phyloP scores from a whole-genome alignment of 768 basidiomycete species.

The Rhodocollybia butyracea region DNA sequence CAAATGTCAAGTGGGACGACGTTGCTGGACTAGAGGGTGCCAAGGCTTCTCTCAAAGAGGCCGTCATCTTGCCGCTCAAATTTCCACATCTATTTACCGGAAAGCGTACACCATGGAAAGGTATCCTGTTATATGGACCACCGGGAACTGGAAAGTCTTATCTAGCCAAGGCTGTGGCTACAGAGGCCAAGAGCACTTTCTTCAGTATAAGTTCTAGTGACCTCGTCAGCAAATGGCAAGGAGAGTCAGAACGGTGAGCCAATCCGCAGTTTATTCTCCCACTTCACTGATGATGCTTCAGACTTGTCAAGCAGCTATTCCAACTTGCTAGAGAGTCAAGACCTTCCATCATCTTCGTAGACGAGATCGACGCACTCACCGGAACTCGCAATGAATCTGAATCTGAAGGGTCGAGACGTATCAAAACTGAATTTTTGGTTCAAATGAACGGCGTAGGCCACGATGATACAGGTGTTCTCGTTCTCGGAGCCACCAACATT shows the following conservation, averaged over 20 bases:
- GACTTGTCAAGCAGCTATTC: conserved; percentile 94
- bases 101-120: conserved; percentile 96
- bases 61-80: conserved; percentile 99
- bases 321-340: conserved; percentile 94
- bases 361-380: conserved; percentile 96
- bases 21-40: conserved; percentile 95
- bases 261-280: background rate
- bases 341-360: conserved; percentile 98
- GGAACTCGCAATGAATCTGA: conserved; percentile 96
- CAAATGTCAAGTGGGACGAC: conserved; percentile 97
- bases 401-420: conserved; percentile 92
- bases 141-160: conserved; percentile 98
- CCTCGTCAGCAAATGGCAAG: conserved; percentile 99
- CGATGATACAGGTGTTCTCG: conserved; percentile 94
- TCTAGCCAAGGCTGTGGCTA: conserved; percentile 97
- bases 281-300: conserved; percentile 23
- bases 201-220: conserved; percentile 95
- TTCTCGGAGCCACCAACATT: conserved; percentile 96
- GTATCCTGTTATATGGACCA: conserved; percentile 94
- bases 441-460: conserved; percentile 99
- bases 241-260: conserved; percentile 87
- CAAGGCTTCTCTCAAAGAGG: conserved; percentile 95
- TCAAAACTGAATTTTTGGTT: conserved; percentile 97
- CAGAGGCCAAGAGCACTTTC: conserved; percentile 98
- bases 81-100: conserved; percentile 98